Percentiles rank a stretch among this genome's conserved stretches.
phyloP scores from a whole-genome alignment of 345 rosid species.

The Physaria fendleri region DNA sequence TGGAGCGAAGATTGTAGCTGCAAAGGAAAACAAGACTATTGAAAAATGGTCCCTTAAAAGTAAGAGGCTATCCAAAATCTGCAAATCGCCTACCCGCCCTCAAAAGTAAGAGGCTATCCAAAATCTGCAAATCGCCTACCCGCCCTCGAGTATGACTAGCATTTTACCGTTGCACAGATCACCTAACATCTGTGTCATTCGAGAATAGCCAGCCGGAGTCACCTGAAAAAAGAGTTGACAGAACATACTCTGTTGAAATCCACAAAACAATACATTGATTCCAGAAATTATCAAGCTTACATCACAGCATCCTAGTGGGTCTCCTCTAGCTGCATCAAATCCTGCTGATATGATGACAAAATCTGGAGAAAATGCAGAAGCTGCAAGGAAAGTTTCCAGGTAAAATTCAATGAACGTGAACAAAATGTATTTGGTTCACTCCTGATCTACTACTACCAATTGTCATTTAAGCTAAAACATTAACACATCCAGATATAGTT shows the following conservation, averaged over 20 bases:
- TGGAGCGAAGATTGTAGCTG: slow-evolving; percentile 96
- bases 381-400: slow-evolving; percentile 39
- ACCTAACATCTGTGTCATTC: slow-evolving; percentile 71
- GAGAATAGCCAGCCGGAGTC: slow-evolving; percentile 86
- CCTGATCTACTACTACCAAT: slow-evolving; percentile 1
- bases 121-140: slow-evolving; percentile 41
- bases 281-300: slow-evolving; percentile 39
- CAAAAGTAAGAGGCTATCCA: slow-evolving; percentile 33
- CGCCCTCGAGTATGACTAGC: slow-evolving; percentile 97
- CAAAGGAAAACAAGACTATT: slow-evolving; percentile 15
- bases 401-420: not conserved
- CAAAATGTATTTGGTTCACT: not conserved
- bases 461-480: slow-evolving; percentile 1
- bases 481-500: not conserved
- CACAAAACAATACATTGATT: not conserved
- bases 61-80: not conserved
- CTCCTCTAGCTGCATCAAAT: slow-evolving; percentile 99
- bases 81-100: slow-evolving; percentile 72
- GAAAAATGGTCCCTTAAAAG: not conserved
- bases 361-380: slow-evolving; percentile 83
- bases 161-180: slow-evolving; percentile 66
- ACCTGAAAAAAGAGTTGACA: slow-evolving; percentile 38
- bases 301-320: slow-evolving; percentile 95
- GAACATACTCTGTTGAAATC: not conserved
- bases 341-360: slow-evolving; percentile 94